A percentile compares a stretch with the other conserved stretches of the same genome.
phyloP scores from a whole-genome alignment of 2,329 filamentous ascomycete species.

The Penicillium sp. region DNA sequence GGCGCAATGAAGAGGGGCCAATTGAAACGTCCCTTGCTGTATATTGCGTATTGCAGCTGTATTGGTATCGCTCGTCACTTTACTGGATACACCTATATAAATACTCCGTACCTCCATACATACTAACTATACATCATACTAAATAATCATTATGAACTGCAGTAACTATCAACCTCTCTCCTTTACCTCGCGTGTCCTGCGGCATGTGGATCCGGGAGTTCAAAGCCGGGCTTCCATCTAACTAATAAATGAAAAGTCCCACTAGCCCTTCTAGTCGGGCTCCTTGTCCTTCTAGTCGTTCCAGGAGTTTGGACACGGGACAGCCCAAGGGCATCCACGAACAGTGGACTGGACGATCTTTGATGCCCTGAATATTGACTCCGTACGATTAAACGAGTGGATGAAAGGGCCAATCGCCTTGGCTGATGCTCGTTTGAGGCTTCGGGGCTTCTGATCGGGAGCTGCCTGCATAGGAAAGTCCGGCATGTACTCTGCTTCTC shows the following conservation, averaged over 20 bases:
- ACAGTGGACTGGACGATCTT: constrained; percentile 7
- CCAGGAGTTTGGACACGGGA: constrained; percentile 28
- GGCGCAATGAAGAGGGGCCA: constrained; percentile 3
- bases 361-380: neutral
- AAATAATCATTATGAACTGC: neutral
- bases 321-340: constrained; percentile 6
- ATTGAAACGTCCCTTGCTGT: constrained; percentile 10
- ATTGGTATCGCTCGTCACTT: neutral
- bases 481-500: neutral
- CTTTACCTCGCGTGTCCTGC: constrained; percentile 19
- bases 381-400: neutral
- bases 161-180: neutral
- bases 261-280: constrained; percentile 7
- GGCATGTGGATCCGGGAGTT: constrained; percentile 25
- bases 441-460: neutral
- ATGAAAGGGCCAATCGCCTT: neutral
- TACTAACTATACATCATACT: neutral
- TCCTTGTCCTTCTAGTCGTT: constrained; percentile 8
- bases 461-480: constrained; percentile 6
- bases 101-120: neutral
- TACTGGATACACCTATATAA: neutral
- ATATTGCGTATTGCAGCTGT: neutral
- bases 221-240: neutral
- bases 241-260: neutral
- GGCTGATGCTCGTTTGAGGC: neutral